Evolutionary conservation across 1,284 basidiomycete genomes (phyloP).

Genomic region (Puccinia horiana): DNA sequence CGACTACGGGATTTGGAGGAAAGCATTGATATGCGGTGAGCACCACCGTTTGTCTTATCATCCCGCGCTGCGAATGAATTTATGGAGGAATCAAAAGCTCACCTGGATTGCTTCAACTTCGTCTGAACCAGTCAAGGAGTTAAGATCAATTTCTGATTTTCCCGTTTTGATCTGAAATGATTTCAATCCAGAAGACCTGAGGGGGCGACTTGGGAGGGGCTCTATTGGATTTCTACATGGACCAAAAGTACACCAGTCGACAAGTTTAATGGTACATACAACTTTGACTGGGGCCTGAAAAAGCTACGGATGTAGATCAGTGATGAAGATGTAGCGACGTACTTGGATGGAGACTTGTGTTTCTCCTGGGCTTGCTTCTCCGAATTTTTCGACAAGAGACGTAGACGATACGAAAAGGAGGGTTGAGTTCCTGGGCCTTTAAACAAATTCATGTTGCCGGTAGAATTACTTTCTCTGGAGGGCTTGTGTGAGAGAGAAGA

Average conservation of each 20-base stretch:
- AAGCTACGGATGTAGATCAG: neutral
- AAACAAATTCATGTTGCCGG: conserved; percentile 15
- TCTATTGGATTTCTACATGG: neutral
- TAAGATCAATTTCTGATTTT: neutral
- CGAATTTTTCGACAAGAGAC: conserved; percentile 9
- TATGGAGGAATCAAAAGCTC: too few relatives aligned
- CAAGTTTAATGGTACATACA: neutral
- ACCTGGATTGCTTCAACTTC: conserved; percentile 26
- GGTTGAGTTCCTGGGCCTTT: neutral
- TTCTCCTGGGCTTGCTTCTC: conserved; percentile 8
- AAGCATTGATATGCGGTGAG: neutral
- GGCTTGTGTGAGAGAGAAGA: neutral
- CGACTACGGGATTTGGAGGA: neutral
- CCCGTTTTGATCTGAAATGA: neutral
- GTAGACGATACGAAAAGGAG: conserved; percentile 21
- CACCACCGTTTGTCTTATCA: neutral
- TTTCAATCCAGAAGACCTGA: neutral
- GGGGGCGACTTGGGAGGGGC: neutral
- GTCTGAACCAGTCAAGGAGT: neutral
- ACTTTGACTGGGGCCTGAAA: neutral
- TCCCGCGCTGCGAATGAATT: neutral
- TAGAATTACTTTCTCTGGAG: neutral
- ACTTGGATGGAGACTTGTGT: conserved; percentile 3
- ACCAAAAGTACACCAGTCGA: neutral
- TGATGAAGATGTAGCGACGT: neutral